A percentile compares a stretch with the other conserved stretches of the same genome.
Conservation (phyloP, 2,329 filamentous ascomycete genomes). For the Phaeosphaeriaceae sp. region DNA sequence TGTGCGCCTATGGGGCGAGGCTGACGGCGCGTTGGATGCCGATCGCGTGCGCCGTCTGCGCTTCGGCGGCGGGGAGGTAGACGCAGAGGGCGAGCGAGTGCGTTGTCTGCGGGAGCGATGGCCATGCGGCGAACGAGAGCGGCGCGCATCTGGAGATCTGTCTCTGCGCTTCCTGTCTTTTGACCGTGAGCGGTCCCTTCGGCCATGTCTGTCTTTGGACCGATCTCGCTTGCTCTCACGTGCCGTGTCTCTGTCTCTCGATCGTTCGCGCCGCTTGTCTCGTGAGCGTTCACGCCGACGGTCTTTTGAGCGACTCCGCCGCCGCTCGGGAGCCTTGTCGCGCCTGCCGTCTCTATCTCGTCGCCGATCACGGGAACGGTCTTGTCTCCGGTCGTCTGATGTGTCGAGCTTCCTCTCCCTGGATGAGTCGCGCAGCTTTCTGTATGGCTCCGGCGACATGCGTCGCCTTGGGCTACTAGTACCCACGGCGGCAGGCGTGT, state of each 20-base stretch:
- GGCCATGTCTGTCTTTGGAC: slow-evolving; percentile 19
- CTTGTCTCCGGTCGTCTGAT: slow-evolving; percentile 14
- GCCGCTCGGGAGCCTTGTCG: slow-evolving; percentile 13
- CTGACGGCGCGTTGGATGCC: slow-evolving; percentile 46
- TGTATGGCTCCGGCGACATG: slow-evolving; percentile 39
- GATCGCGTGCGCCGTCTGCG: slow-evolving; percentile 42
- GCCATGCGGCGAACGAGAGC: slow-evolving; percentile 35
- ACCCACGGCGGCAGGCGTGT: slow-evolving; percentile 17
- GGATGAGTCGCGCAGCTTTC: slow-evolving; percentile 26
- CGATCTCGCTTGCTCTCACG: slow-evolving; percentile 22
- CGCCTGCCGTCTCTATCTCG: slow-evolving; percentile 22
- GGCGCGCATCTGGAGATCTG: slow-evolving; percentile 18
- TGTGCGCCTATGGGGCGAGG: slow-evolving; percentile 51
- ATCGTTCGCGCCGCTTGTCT: slow-evolving; percentile 14
- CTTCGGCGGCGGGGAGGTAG: slow-evolving; percentile 40
- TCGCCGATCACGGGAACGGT: slow-evolving; percentile 16
- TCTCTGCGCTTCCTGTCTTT: slow-evolving; percentile 23
- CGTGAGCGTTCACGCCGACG: slow-evolving; percentile 13
- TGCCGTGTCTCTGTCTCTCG: slow-evolving; percentile 16
- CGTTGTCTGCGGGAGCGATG: slow-evolving; percentile 32
- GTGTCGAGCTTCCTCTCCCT: slow-evolving; percentile 19
- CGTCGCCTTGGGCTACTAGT: slow-evolving; percentile 6
- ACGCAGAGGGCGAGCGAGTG: slow-evolving; percentile 33
- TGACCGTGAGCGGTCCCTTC: slow-evolving; percentile 24
- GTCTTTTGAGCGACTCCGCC: slow-evolving; percentile 19